Evolutionary conservation across 139 green algal species (phyloP).

Genomic region (Tetradesmus lagerheimii): DNA sequence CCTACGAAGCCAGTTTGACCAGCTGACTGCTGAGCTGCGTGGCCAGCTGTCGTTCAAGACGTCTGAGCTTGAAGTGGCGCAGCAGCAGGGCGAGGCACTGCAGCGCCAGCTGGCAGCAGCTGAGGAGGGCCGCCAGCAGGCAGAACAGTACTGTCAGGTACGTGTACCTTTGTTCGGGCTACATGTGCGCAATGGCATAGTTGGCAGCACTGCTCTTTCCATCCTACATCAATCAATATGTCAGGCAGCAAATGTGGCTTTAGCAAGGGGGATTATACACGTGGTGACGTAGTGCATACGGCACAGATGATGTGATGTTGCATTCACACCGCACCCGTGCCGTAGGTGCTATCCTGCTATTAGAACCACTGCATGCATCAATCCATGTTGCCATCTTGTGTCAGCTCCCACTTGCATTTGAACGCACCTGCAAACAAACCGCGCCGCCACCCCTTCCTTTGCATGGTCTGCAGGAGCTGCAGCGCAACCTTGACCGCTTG

Average conservation of each 20-base stretch:
- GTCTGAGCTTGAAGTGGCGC: conserved; percentile 7
- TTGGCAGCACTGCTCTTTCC: not conserved
- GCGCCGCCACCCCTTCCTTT: not conserved
- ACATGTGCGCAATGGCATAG: not conserved
- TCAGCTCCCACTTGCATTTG: too few relatives aligned
- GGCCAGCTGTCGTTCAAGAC: conserved; percentile 12
- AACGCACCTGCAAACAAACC: not conserved
- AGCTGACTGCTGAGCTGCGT: not conserved
- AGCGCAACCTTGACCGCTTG: conserved; percentile 40
- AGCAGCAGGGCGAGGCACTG: not conserved
- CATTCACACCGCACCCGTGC: too few relatives aligned
- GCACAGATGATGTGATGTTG: too few relatives aligned
- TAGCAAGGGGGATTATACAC: too few relatives aligned
- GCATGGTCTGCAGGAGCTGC: conserved; percentile 6
- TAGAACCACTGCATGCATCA: not conserved
- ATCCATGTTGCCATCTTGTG: not conserved
- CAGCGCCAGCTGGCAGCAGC: not conserved
- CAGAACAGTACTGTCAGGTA: not conserved
- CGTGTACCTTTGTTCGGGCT: not conserved
- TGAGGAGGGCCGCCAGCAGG: not conserved
- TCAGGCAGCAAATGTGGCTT: too few relatives aligned
- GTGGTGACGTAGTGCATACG: too few relatives aligned
- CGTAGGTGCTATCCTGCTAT: not conserved
- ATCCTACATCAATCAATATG: too few relatives aligned
- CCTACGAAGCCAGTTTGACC: not conserved